Evolutionary conservation across 164 flowering plant genomes (phyloP).

Genomic region (Saururus chinensis): DNA sequence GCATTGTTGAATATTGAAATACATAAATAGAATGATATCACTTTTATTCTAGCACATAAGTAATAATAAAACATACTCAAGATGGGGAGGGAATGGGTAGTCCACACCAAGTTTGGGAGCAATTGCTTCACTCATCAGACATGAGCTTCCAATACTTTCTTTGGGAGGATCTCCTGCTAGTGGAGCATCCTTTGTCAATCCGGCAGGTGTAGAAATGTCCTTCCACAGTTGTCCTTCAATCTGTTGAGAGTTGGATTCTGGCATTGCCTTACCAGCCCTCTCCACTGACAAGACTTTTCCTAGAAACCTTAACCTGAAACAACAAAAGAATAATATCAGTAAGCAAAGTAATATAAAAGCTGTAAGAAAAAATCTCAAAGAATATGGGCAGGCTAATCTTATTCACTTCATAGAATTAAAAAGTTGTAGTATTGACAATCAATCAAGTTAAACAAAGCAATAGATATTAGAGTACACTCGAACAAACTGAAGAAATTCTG

Average conservation of each 20-base stretch:
- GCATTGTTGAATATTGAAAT: no score
- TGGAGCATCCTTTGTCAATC: constrained; percentile 19
- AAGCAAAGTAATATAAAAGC: neutral
- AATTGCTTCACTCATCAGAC: constrained; percentile 50
- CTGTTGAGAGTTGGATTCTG: constrained; percentile 16
- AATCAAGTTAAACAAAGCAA: neutral
- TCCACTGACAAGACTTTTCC: constrained; percentile 83
- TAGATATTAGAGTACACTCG: neutral
- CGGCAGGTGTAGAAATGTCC: constrained; percentile 13
- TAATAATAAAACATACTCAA: constrained; percentile 47
- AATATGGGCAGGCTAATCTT: neutral
- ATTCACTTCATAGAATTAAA: neutral
- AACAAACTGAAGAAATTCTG: neutral
- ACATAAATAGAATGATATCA: no score
- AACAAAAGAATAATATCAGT: neutral
- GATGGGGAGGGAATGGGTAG: constrained; percentile 91
- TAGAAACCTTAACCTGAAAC: constrained; percentile 68
- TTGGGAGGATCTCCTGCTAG: constrained; percentile 13
- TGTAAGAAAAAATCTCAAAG: neutral
- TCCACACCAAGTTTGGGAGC: constrained; percentile 85
- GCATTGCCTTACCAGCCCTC: constrained; percentile 32
- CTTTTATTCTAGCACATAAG: no score
- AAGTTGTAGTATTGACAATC: neutral
- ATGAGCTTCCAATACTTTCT: constrained; percentile 18
- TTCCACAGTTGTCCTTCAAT: constrained; percentile 20